Evolutionary conservation across 768 basidiomycete genomes (phyloP).

Genomic region (Pleurotus citrinopileatus): DNA sequence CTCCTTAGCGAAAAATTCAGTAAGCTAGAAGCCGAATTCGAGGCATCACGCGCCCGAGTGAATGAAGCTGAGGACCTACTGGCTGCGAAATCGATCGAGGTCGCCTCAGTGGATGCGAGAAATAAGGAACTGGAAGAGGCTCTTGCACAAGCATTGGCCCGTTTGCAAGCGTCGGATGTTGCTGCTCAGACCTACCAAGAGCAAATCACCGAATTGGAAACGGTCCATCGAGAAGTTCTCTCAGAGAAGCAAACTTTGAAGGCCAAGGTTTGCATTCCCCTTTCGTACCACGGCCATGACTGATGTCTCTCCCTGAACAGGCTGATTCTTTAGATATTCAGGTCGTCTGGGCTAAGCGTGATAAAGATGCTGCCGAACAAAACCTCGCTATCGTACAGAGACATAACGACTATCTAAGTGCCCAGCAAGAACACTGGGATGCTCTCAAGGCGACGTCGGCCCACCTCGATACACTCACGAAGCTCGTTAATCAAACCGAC

Average conservation of each 20-base stretch:
- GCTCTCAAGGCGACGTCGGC: constrained; percentile 66
- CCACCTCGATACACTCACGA: constrained; percentile 68
- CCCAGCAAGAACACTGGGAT: constrained; percentile 80
- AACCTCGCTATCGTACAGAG: constrained; percentile 51
- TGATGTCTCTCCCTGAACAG: constrained; percentile 31
- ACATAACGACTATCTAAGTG: constrained; percentile 55
- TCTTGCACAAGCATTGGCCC: constrained; percentile 66
- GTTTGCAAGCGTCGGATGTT: constrained; percentile 73
- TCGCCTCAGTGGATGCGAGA: constrained; percentile 43
- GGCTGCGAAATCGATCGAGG: constrained; percentile 42
- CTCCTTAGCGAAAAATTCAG: constrained; percentile 59
- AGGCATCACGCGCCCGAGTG: constrained; percentile 51
- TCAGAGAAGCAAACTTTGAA: constrained; percentile 56
- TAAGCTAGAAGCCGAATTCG: constrained; percentile 62
- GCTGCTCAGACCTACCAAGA: constrained; percentile 57
- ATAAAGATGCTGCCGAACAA: constrained; percentile 56
- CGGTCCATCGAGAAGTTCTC: constrained; percentile 48
- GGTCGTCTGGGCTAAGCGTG: constrained; percentile 52
- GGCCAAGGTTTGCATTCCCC: constrained; percentile 47
- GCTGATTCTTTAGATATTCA: constrained; percentile 59
- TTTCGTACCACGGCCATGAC: not conserved
- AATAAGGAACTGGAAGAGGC: constrained; percentile 70
- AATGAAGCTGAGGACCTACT: constrained; percentile 49
- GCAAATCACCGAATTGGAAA: constrained; percentile 62
- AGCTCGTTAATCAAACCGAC: constrained; percentile 58